Percentiles rank a stretch among this genome's conserved stretches.
phyloP scores from a whole-genome alignment of 441 rosid genomes.

The Adansonia grandidieri region DNA sequence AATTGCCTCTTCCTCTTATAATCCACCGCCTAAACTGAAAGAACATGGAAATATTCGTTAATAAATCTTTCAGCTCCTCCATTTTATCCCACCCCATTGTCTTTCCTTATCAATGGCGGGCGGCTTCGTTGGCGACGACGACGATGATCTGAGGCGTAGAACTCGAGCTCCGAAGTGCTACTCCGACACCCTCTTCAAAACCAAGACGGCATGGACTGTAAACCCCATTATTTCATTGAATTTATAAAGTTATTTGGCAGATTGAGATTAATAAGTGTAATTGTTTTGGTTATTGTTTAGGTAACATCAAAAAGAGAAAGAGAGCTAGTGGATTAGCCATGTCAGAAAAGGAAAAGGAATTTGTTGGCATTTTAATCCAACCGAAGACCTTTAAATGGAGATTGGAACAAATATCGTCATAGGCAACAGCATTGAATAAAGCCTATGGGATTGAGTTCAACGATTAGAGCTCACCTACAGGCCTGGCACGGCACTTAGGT shows the following conservation, averaged over 20 bases:
- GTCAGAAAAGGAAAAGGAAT: constrained; percentile 62
- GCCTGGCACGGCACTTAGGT: constrained; percentile 57
- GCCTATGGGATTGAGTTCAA: constrained; percentile 55
- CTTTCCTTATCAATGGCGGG: constrained; percentile 1
- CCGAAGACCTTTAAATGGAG: constrained; percentile 51
- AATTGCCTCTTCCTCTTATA: too few relatives aligned
- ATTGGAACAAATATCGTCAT: constrained; percentile 68
- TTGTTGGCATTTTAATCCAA: constrained; percentile 53
- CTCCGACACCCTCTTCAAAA: constrained; percentile 24
- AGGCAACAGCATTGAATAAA: constrained; percentile 58
- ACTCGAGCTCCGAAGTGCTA: constrained; percentile 65
- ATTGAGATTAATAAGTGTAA: neutral
- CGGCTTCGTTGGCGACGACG: constrained; percentile 8
- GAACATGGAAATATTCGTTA: too few relatives aligned
- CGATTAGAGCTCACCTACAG: constrained; percentile 51
- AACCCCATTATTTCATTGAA: constrained; percentile 23
- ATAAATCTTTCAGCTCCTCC: neutral
- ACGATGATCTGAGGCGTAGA: constrained; percentile 51
- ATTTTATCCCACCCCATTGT: neutral
- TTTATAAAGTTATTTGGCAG: neutral
- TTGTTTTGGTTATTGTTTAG: constrained; percentile 9
- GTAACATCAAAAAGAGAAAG: constrained; percentile 46
- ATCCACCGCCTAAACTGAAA: too few relatives aligned
- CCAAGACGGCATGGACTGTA: constrained; percentile 33
- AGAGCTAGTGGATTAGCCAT: constrained; percentile 45